Conservation (phyloP, 768 basidiomycete species). For the Baorangia bicolor region DNA sequence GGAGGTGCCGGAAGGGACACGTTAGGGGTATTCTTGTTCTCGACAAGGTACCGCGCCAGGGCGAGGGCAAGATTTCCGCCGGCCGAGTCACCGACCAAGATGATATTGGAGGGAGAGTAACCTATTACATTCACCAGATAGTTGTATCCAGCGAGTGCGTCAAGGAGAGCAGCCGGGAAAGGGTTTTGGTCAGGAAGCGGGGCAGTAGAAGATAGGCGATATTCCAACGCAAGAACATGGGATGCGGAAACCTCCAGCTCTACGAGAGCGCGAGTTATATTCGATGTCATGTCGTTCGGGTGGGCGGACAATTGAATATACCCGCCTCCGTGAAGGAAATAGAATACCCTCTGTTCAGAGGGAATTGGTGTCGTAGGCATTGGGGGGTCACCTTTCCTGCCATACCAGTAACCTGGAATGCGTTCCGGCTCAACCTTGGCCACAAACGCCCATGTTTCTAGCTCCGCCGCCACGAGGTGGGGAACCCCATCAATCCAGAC, state of each 20-base stretch:
- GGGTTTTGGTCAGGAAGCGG: conserved; percentile 47
- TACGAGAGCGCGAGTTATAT: conserved; percentile 48
- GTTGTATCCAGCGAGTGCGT: conserved; percentile 70
- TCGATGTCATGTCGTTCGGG: conserved; percentile 47
- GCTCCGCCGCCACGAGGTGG: conserved; percentile 32
- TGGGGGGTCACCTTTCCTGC: conserved; percentile 39
- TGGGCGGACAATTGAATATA: conserved; percentile 56
- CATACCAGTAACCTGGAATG: conserved; percentile 59
- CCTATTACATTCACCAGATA: conserved; percentile 61
- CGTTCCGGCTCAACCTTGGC: conserved; percentile 41
- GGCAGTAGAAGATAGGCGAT: conserved; percentile 56
- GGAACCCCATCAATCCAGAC: conserved; percentile 36
- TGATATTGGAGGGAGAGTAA: conserved; percentile 58
- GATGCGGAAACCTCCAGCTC: conserved; percentile 42
- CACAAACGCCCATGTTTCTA: conserved; percentile 25
- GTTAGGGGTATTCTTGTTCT: conserved; percentile 37
- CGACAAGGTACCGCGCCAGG: conserved; percentile 59
- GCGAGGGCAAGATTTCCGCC: conserved; percentile 73
- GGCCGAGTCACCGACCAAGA: conserved; percentile 73
- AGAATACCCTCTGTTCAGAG: conserved; percentile 57
- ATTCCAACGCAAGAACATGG: conserved; percentile 64
- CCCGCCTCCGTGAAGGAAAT: conserved; percentile 63
- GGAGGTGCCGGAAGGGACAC: conserved; percentile 43
- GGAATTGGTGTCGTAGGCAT: conserved; percentile 37
- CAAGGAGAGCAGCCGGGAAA: conserved; percentile 75